Evolutionary conservation across 805 yeast genomes (phyloP).

Genomic region (Teunomyces cretensis): DNA sequence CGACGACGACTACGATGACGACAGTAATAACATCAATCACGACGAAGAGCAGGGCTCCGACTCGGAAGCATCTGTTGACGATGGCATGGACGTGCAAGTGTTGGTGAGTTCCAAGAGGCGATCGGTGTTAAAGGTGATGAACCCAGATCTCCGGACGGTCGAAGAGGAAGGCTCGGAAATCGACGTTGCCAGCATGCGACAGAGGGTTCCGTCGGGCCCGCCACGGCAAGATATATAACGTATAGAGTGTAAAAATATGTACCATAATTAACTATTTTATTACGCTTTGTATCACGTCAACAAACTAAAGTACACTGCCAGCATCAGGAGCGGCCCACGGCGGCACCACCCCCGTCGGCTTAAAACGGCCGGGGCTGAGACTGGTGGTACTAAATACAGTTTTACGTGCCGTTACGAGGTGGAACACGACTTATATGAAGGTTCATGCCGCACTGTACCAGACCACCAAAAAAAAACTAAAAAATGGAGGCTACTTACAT

Average conservation of each 20-base stretch:
- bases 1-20: not conserved
- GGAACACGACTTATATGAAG: not conserved
- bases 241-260: not conserved
- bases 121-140: slow-evolving; percentile 57
- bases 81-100: slow-evolving; percentile 65
- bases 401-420: not conserved
- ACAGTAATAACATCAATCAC: not conserved
- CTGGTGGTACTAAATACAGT: not conserved
- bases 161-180: slow-evolving; percentile 5
- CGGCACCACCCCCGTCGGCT: not conserved
- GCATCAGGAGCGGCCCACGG: no score
- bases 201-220: slow-evolving; percentile 13
- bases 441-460: not conserved
- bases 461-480: not conserved
- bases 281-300: no score
- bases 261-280: not conserved
- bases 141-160: slow-evolving; percentile 48
- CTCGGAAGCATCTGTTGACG: slow-evolving; percentile 39
- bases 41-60: slow-evolving; percentile 18
- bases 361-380: not conserved
- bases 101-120: slow-evolving; percentile 66
- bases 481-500: not conserved
- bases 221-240: not conserved
- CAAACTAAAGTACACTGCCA: not conserved
- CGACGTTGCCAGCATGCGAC: slow-evolving; percentile 9